Evolutionary conservation across 1,284 basidiomycete species (phyloP), one percentile per base, ranked within the genome.

Genomic region (Trametes sp.): DNA sequence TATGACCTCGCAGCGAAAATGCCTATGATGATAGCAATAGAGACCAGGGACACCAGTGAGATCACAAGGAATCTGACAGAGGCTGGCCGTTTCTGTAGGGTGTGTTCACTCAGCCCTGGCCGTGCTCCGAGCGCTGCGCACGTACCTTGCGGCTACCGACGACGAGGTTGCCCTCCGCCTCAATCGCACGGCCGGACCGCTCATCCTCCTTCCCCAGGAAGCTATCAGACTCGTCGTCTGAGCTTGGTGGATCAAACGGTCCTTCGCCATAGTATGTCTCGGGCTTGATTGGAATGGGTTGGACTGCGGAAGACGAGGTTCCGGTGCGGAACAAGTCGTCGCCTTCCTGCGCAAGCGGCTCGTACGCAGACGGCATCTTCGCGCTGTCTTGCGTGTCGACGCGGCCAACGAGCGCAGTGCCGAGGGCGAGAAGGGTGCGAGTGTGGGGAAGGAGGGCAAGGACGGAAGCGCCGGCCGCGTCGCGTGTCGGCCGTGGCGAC

Each of bases 1-100:
- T 93, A 94, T 2, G 84, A 82, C 54, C 82, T 79, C 0, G 90
- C 90, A n/a, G 91, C 89, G 69, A 92, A 82, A 26, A 91, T 76
- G 4, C 91, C 92, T 63, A 94, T 87, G 26, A 86, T 69, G 1
- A 79, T 80, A 4, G 90, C 84, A 52, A 89, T 73, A 13, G 81
- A 69, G 26, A 93, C 79, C 16, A 92, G 77, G 1, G 78, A 76
- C 31, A 72, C 78, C 36, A 93, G 79, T 38, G 80, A 75, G 49
- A 86, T 77, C 50, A 89, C 75, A 36, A 92, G 80, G 63, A 80
- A 82, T 59, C 83, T 82, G 33, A 88, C 72, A 6, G 86, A 82
- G 2, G 82, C 78, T 21, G 80, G 76, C 57, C 80, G 77, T 80
- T 84, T 68, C 59, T 67, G n/a, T 29, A 26, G 21, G 8, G 2